phyloP scores from a whole-genome alignment of 345 rosid species.

The Citrus maxima region DNA sequence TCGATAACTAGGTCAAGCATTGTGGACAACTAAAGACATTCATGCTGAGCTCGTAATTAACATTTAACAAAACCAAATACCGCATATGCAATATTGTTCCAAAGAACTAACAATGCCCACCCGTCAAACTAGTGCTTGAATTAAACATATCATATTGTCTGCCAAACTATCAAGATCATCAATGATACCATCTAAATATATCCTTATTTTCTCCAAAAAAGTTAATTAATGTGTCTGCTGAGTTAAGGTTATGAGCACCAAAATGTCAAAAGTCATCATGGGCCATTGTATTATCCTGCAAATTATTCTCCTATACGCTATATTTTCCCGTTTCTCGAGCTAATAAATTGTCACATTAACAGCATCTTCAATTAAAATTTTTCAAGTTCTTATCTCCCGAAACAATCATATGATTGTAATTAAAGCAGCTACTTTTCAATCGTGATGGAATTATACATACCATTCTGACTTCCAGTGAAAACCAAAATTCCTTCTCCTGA shows the following conservation, averaged over 20 bases:
- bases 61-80: background rate
- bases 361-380: background rate
- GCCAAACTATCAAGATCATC: background rate
- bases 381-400: background rate
- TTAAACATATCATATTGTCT: background rate
- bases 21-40: background rate
- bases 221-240: background rate
- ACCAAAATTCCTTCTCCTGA: background rate
- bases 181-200: background rate
- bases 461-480: conserved; percentile 1
- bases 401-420: background rate
- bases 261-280: background rate
- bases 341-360: background rate
- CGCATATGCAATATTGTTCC: background rate
- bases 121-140: background rate
- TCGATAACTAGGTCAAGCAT: background rate
- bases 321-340: background rate
- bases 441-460: background rate
- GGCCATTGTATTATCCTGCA: no score
- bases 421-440: background rate
- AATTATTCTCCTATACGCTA: no score
- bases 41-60: background rate
- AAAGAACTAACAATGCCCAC: background rate
- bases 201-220: background rate
- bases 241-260: background rate